These are phyloP conservation scores for Keithomyces neogunnii DNA, from an alignment of 2,329 filamentous ascomycete genomes.

Conservation along the genomic window DNA sequence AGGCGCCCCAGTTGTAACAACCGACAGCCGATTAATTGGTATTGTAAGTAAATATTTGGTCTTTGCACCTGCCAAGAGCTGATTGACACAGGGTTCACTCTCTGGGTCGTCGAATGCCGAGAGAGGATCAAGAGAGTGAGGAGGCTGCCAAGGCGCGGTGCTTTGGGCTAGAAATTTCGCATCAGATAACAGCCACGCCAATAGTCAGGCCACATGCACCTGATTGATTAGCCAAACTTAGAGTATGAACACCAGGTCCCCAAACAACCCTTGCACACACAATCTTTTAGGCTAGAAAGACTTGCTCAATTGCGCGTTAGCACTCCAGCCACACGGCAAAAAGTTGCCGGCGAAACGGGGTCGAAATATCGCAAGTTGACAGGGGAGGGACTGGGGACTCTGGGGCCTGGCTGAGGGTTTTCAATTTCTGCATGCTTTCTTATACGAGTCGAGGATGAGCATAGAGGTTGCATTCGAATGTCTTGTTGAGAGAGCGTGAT, in stretches of 20 bases:
- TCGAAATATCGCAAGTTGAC: not conserved
- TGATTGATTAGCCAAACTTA: constrained; percentile 6
- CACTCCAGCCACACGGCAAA: constrained; percentile 4
- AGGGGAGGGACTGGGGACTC: no score
- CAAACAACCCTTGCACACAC: not conserved
- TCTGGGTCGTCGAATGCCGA: not conserved
- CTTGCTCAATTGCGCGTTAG: not conserved
- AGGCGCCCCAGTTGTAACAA: not conserved
- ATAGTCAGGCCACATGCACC: not conserved
- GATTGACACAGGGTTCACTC: not conserved
- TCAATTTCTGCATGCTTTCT: no score
- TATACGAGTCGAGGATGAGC: no score
- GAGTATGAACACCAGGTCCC: not conserved
- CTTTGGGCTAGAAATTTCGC: not conserved
- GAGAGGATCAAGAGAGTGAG: not conserved
- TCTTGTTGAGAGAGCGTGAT: no score
- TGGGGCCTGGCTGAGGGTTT: no score
- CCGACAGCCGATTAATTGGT: not conserved
- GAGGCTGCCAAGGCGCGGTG: not conserved
- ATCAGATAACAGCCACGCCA: constrained; percentile 6
- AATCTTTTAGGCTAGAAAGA: not conserved
- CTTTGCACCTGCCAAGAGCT: not conserved
- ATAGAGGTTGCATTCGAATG: no score
- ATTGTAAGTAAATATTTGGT: no score
- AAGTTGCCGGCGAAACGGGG: not conserved